Percentiles rank a stretch among this genome's conserved stretches.
Evolutionary conservation across 1,284 basidiomycete species (phyloP).

Genomic region (Schizophyllum commune): DNA sequence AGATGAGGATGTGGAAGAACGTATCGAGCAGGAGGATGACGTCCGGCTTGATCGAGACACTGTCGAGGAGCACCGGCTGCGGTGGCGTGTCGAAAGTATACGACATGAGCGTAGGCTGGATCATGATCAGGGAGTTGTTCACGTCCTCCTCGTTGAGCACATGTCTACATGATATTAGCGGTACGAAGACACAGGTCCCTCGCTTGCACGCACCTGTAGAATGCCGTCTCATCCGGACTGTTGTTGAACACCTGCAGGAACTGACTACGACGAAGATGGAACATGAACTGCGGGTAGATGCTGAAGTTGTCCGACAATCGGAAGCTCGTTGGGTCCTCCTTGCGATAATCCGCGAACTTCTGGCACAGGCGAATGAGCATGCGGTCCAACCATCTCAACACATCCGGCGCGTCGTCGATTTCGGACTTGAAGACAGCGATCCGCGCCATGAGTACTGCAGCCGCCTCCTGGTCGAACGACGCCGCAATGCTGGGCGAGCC

Average conservation of each 20-base stretch:
- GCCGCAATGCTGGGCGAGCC: constrained; percentile 90
- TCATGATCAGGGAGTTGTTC: constrained; percentile 99
- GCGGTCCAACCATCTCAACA: constrained; percentile 94
- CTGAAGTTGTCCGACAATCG: constrained; percentile 92
- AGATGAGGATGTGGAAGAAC: constrained; percentile 99
- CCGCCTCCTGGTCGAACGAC: constrained; percentile 97
- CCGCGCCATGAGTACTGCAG: constrained; percentile 96
- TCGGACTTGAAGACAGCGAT: constrained; percentile 99
- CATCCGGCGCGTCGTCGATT: constrained; percentile 97
- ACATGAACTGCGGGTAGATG: constrained; percentile 99
- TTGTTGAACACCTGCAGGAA: constrained; percentile 99
- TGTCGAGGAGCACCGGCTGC: constrained; percentile 94
- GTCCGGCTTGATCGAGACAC: constrained; percentile 95
- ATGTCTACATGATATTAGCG: constrained; percentile 49
- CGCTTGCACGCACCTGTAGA: constrained; percentile 69
- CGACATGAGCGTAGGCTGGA: constrained; percentile 98
- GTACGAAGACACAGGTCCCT: neutral
- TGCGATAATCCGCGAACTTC: constrained; percentile 98
- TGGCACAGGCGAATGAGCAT: constrained; percentile 99
- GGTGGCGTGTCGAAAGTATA: constrained; percentile 91
- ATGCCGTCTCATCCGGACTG: constrained; percentile 98
- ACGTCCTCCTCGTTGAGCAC: constrained; percentile 97
- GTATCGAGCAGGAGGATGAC: constrained; percentile 98
- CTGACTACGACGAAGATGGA: constrained; percentile 95
- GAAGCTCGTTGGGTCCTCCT: constrained; percentile 96